Evolutionary conservation across 2,329 filamentous ascomycete genomes (phyloP), one percentile per base, ranked within the genome.

Genomic region (Coccinonectria pachysandricola): DNA sequence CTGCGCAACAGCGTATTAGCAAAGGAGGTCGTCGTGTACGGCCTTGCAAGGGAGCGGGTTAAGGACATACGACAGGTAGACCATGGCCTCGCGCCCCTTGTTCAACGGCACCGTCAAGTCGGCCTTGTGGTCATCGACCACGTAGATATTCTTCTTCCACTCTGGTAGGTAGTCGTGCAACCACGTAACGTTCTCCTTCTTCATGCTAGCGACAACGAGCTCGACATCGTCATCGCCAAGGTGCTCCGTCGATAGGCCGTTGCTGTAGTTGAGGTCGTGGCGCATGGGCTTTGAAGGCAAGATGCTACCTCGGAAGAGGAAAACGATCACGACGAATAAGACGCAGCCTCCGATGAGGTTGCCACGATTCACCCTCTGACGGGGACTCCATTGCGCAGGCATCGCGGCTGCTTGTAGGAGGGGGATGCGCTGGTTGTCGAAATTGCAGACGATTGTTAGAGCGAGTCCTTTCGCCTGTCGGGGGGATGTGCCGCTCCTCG

Each of bases 61-160:
- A 10, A 2, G 15, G 3, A 44, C 48, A 12, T 46, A 64, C 31
- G 58, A 67, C 9, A 69, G 51, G 40, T 68, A 67, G 12, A 62
- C 60, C 63, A 69, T 69, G 17, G 64, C 59, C 48, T 70, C 65
- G 30, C 58, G 58, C 16, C 65, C 65, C 39, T 67, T 67, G 39
- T 68, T 69, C 21, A 41, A 38, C 3, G 60, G 53, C 9, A 73
- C 65, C 0, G 60, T 68, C 35, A 69, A 48, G 12, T 53, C 34
- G 3, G 65, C 64, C 5, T 35, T 36, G 16, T 57, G 50, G 38
- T 70, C 58, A 37, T 75, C 60, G 26, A 67, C 65, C 14, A 70
- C 58, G 43, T 74, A 74, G 31, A 72, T 57, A 32, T 58, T 68
- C 44, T 64, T 62, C 32, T 60, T 54, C 66, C 66, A 71, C 23